Conservation (phyloP, 345 rosid species). For the Durio zibethinus region DNA sequence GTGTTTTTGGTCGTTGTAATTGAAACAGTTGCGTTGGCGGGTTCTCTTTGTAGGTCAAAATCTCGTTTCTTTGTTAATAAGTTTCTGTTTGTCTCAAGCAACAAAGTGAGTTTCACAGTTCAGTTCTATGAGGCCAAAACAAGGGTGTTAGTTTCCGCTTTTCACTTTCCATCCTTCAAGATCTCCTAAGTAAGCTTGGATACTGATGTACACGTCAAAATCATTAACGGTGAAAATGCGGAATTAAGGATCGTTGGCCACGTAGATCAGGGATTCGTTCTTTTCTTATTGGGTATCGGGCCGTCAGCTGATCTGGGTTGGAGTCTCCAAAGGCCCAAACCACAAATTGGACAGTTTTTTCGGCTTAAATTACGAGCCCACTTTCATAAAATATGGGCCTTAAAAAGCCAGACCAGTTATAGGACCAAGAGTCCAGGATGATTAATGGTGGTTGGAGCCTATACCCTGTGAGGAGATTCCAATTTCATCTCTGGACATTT, state of each 20-base stretch:
- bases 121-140: neutral
- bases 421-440: neutral
- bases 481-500: too few relatives aligned
- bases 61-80: conserved; percentile 11
- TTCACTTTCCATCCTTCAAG: neutral
- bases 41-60: neutral
- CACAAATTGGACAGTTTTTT: neutral
- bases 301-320: neutral
- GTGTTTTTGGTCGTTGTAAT: neutral
- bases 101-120: neutral
- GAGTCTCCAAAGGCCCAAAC: neutral
- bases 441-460: too few relatives aligned
- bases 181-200: too few relatives aligned
- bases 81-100: neutral
- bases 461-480: too few relatives aligned
- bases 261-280: too few relatives aligned
- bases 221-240: neutral
- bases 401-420: neutral
- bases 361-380: neutral
- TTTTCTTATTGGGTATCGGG: neutral
- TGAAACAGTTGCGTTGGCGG: neutral
- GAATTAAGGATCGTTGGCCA: neutral
- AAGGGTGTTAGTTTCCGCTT: neutral
- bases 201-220: too few relatives aligned
- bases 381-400: neutral